phyloP scores from a whole-genome alignment of 345 rosid species.

The Crucihimalaya himalaica region DNA sequence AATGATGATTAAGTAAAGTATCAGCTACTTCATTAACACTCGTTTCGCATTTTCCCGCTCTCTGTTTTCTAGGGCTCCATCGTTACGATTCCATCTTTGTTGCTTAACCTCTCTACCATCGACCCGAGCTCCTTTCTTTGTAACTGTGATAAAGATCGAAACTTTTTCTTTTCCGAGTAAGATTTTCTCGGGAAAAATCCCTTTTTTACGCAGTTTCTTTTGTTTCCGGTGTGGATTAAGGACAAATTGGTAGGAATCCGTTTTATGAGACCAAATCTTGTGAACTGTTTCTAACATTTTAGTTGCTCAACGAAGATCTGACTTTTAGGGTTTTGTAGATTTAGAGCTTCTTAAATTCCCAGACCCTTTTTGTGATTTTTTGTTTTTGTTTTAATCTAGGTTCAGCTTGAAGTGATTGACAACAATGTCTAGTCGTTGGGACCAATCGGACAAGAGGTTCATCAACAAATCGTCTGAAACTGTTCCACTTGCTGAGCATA shows the following conservation, averaged over 20 bases:
- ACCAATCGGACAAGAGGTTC: neutral
- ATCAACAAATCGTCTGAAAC: neutral
- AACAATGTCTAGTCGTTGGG: neutral
- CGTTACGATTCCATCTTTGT: neutral
- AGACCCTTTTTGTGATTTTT: neutral
- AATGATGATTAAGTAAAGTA: no score
- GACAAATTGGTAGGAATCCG: neutral
- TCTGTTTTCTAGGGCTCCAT: neutral
- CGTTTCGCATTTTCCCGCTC: neutral
- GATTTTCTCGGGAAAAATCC: neutral
- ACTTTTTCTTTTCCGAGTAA: neutral
- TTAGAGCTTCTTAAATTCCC: neutral
- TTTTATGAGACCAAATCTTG: neutral
- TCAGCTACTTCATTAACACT: neutral
- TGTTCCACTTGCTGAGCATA: slow-evolving; percentile 6
- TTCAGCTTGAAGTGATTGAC: neutral
- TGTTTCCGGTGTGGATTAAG: neutral
- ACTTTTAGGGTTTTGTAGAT: neutral
- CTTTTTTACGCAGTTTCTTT: neutral
- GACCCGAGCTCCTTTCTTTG: neutral
- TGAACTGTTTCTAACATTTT: neutral
- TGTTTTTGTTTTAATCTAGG: neutral
- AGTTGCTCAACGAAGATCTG: neutral
- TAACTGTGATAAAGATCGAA: neutral
- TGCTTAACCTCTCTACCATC: neutral